Percentiles rank a stretch among this genome's conserved stretches.
These are phyloP conservation scores for Cyberlindnera misumaiensis DNA, from an alignment of 805 yeast species.

Conservation along the genomic window DNA sequence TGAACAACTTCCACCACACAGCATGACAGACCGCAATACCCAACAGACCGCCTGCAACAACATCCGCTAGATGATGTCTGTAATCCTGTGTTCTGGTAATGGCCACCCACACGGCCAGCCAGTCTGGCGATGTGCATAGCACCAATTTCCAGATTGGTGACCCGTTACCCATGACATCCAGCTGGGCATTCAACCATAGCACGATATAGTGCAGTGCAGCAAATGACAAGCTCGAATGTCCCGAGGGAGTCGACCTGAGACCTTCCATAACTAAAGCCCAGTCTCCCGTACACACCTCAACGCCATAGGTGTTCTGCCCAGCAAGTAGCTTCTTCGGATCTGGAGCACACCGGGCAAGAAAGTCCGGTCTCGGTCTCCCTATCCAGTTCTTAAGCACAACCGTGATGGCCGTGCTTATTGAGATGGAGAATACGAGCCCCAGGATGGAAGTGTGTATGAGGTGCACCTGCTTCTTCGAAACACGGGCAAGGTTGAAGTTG, in stretches of 20 bases:
- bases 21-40: slow-evolving; percentile 35
- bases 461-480: slow-evolving; percentile 9
- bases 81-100: slow-evolving; percentile 83
- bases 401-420: slow-evolving; percentile 12
- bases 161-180: slow-evolving; percentile 23
- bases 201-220: slow-evolving; percentile 56
- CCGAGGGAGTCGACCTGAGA: slow-evolving; percentile 74
- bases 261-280: slow-evolving; percentile 49
- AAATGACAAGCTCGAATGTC: slow-evolving; percentile 67
- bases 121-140: slow-evolving; percentile 42
- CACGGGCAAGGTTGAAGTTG: slow-evolving; percentile 4
- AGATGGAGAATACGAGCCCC: slow-evolving; percentile 8
- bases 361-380: slow-evolving; percentile 89
- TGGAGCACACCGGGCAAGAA: slow-evolving; percentile 77
- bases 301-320: slow-evolving; percentile 12
- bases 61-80: slow-evolving; percentile 86
- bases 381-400: slow-evolving; percentile 64
- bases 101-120: slow-evolving; percentile 75
- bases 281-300: slow-evolving; percentile 53
- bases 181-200: slow-evolving; percentile 43
- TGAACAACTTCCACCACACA: slow-evolving; percentile 15
- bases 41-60: slow-evolving; percentile 61
- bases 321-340: slow-evolving; percentile 29
- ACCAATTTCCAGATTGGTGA: slow-evolving; percentile 50
- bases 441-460: slow-evolving; percentile 9